Conservation (phyloP, 2,329 filamentous ascomycete genomes). For the Ceratocystiopsis sp. region DNA sequence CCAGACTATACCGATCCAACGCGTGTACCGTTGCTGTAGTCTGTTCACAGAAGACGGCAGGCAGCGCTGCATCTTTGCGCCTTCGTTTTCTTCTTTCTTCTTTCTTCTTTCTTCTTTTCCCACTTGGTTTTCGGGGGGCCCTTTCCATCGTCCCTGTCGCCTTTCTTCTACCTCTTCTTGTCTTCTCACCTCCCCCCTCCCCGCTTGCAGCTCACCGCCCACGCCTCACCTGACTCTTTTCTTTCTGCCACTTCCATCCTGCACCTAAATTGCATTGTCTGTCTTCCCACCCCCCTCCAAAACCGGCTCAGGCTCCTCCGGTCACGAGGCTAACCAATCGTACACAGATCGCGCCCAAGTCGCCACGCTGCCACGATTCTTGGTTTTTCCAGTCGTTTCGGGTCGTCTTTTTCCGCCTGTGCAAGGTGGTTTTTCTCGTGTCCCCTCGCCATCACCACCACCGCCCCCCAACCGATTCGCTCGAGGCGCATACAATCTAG, state of each 20-base stretch:
- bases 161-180: background rate
- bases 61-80: too few species aligned
- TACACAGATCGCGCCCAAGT: slow-evolving; percentile 9
- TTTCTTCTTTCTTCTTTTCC: background rate
- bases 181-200: too few species aligned
- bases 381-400: background rate
- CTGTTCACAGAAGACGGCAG: too few species aligned
- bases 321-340: slow-evolving; percentile 12
- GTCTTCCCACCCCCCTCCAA: too few species aligned
- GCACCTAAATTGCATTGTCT: too few species aligned
- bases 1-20: too few species aligned
- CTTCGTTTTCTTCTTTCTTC: background rate
- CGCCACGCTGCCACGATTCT: slow-evolving; percentile 4
- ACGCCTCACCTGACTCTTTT: too few species aligned
- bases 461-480: background rate
- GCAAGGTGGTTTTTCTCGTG: background rate
- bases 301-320: too few species aligned
- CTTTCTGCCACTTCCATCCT: too few species aligned
- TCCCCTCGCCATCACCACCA: background rate
- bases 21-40: too few species aligned
- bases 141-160: background rate
- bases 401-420: background rate
- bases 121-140: background rate
- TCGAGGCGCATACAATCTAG: background rate
- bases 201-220: too few species aligned